phyloP scores from a whole-genome alignment of 148 eudicot species.

The Rheum nobile region DNA sequence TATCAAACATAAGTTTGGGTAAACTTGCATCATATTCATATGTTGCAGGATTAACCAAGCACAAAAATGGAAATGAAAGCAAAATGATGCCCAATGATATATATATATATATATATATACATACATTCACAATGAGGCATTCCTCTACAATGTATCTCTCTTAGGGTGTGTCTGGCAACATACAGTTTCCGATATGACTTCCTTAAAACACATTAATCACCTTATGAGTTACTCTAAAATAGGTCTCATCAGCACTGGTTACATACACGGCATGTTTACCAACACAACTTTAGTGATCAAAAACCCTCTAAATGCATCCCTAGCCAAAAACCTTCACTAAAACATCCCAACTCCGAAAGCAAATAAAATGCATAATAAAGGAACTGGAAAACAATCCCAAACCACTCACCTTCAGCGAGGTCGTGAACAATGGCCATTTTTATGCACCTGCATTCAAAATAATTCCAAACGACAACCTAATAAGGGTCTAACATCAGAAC shows the following conservation, averaged over 20 bases:
- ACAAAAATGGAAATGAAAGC: background rate
- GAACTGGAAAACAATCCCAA: background rate
- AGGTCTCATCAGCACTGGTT: background rate
- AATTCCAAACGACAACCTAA: background rate
- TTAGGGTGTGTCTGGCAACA: background rate
- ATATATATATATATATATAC: background rate
- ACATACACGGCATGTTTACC: background rate
- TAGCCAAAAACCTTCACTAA: background rate
- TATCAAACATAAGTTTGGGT: constrained; percentile 11
- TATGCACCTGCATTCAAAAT: constrained; percentile 47
- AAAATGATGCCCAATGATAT: background rate
- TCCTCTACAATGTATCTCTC: background rate
- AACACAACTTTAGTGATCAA: too few species aligned
- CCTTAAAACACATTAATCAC: background rate
- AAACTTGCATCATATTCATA: constrained; percentile 3
- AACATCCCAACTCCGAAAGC: background rate
- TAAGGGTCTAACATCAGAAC: background rate
- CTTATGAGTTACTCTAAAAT: background rate
- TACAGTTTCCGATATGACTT: too few species aligned
- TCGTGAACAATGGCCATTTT: constrained; percentile 98
- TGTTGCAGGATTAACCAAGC: background rate
- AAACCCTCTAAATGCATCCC: background rate
- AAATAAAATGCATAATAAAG: background rate
- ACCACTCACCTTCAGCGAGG: constrained; percentile 73
- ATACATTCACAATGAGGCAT: background rate